Conservation (phyloP, 176 grass and related monocot genomes). For the Musa beccarii region DNA sequence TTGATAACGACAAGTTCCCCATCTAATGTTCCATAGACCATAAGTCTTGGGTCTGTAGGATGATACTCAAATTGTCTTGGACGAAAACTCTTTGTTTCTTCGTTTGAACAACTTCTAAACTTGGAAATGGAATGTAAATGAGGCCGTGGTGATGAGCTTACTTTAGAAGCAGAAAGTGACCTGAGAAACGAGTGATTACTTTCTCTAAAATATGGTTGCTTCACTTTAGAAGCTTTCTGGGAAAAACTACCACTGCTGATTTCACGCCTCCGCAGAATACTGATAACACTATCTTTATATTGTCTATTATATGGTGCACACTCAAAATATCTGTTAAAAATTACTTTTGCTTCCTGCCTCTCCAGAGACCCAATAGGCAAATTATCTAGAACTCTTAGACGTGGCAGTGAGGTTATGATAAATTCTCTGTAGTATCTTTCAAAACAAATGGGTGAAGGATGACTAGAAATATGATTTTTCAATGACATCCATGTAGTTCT, state of each 20-base stretch:
- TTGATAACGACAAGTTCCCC: constrained; percentile 22
- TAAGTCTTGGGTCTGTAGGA: constrained; percentile 10
- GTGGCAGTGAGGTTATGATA: constrained; percentile 14
- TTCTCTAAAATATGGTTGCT: constrained; percentile 17
- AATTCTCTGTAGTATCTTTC: constrained; percentile 23
- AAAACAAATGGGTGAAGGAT: constrained; percentile 26
- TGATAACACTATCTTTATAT: constrained; percentile 1
- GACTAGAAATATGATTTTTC: constrained; percentile 10
- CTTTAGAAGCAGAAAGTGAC: constrained; percentile 27
- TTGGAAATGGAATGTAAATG: constrained; percentile 14
- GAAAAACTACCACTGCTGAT: not conserved
- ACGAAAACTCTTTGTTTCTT: constrained; percentile 16
- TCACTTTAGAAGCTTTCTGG: not conserved
- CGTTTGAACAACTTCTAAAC: constrained; percentile 5
- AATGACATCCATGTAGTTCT: not conserved
- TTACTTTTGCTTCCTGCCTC: constrained; percentile 11
- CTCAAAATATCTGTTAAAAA: constrained; percentile 16
- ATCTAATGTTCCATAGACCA: constrained; percentile 25
- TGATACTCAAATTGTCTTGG: constrained; percentile 25
- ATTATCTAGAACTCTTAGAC: constrained; percentile 23
- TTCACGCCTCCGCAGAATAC: constrained; percentile 16
- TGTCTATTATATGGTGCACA: constrained; percentile 10
- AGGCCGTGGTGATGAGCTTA: constrained; percentile 5
- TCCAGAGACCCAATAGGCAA: constrained; percentile 9
- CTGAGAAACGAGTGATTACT: constrained; percentile 14